Conservation (phyloP, 176 grass and related monocot genomes). For the Oryza rufipogon region DNA sequence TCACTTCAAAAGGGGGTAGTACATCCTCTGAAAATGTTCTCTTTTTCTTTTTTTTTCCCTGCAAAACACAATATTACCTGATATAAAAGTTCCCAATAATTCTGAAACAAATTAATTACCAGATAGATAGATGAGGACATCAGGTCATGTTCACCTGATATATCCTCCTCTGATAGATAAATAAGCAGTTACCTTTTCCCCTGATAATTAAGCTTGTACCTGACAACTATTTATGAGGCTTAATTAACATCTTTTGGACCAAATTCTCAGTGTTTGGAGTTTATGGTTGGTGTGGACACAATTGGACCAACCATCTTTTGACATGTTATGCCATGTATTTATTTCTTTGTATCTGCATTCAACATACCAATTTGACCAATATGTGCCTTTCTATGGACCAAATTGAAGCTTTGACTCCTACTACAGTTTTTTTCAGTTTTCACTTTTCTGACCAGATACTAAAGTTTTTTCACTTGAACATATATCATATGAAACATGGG, state of each 20-base stretch:
- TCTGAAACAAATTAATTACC: not conserved
- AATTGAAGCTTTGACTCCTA: not conserved
- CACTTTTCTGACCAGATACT: too few species aligned
- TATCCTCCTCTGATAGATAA: not conserved
- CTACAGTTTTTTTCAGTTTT: not conserved
- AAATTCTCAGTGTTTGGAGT: not conserved
- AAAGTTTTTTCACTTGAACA: not conserved
- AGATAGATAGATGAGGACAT: not conserved
- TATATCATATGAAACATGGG: slow-evolving; percentile 3
- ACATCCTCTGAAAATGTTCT: not conserved
- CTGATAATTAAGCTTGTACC: not conserved
- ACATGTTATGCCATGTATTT: not conserved
- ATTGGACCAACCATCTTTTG: not conserved
- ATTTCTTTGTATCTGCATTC: not conserved
- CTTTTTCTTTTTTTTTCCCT: not conserved
- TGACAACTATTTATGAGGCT: not conserved
- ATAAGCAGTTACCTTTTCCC: not conserved
- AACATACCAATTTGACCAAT: not conserved
- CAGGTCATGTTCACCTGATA: not conserved
- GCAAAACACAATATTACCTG: not conserved
- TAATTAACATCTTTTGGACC: too few species aligned
- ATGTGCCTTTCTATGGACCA: not conserved
- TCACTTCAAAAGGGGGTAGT: not conserved
- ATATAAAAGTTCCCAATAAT: not conserved
- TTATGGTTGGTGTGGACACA: not conserved